Conservation (phyloP, 768 basidiomycete genomes). For the Chlorophyllum brunneum region DNA sequence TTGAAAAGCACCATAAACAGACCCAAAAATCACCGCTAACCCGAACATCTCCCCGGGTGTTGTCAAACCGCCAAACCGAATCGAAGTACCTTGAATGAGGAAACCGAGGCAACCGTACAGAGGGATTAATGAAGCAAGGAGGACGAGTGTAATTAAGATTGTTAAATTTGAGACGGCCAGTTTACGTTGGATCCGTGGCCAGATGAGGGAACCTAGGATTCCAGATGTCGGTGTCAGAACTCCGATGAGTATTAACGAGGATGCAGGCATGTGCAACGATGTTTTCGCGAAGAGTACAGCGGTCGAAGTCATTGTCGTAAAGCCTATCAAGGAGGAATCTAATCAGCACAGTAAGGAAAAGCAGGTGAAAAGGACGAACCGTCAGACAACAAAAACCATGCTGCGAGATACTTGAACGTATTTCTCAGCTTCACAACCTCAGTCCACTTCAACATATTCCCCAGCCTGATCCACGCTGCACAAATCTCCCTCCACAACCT, state of each 20-base stretch:
- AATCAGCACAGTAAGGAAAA: neutral
- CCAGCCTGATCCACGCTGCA: conserved; percentile 74
- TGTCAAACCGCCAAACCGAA: conserved; percentile 69
- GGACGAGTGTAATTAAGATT: conserved; percentile 63
- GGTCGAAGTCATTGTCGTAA: conserved; percentile 89
- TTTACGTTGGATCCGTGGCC: conserved; percentile 69
- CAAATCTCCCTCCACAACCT: conserved; percentile 47
- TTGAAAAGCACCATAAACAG: conserved; percentile 88
- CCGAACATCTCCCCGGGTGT: conserved; percentile 83
- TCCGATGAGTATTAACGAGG: conserved; percentile 76
- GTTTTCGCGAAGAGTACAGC: conserved; percentile 94
- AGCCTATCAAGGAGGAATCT: conserved; percentile 44
- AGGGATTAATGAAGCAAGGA: conserved; percentile 63
- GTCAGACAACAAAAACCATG: conserved; percentile 94
- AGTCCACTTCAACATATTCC: conserved; percentile 65
- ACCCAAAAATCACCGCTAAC: conserved; percentile 81
- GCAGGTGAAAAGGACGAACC: conserved; percentile 39
- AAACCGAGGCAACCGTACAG: conserved; percentile 85
- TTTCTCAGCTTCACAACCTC: conserved; percentile 74
- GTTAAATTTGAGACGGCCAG: conserved; percentile 63
- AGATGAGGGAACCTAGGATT: conserved; percentile 79
- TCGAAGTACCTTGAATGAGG: conserved; percentile 43
- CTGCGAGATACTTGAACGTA: conserved; percentile 86
- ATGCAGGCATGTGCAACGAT: conserved; percentile 72
- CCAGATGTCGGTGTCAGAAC: conserved; percentile 75